Conservation (phyloP, 192 early-diverging fungal species). For the Paraglomus occultum region DNA sequence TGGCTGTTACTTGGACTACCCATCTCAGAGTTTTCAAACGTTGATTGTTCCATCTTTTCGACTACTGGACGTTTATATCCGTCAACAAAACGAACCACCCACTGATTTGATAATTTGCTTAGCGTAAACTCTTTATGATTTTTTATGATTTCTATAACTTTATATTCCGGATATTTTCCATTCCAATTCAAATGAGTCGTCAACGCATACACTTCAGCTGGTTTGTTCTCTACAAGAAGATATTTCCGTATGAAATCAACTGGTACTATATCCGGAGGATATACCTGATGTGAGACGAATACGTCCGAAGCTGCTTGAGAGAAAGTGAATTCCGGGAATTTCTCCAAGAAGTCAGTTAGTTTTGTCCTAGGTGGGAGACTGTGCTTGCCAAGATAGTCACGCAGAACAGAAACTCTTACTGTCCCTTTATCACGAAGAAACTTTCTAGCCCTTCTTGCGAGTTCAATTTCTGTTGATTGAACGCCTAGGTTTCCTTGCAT, state of each 20-base stretch:
- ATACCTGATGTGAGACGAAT: background rate
- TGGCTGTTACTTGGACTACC: too few relatives aligned
- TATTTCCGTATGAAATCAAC: slow-evolving; percentile 1
- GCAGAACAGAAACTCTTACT: background rate
- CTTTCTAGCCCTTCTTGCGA: background rate
- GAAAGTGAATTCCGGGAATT: background rate
- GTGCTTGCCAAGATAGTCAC: background rate
- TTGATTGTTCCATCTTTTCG: too few relatives aligned
- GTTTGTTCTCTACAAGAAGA: background rate
- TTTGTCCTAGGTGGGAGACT: background rate
- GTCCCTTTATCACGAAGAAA: background rate
- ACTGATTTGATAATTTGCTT: too few relatives aligned
- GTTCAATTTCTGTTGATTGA: background rate
- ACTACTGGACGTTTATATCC: too few relatives aligned
- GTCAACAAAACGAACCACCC: too few relatives aligned
- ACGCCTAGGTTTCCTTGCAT: background rate
- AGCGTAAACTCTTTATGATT: background rate
- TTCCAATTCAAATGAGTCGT: slow-evolving; percentile 10
- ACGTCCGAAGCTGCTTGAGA: background rate
- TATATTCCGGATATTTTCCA: slow-evolving; percentile 4
- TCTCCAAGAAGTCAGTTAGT: background rate
- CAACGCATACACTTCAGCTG: background rate
- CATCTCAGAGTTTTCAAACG: too few relatives aligned
- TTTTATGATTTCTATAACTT: background rate
- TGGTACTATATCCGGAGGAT: background rate